phyloP scores from a whole-genome alignment of 1,139 yeast species.

The Meyerozyma guilliermondii region DNA sequence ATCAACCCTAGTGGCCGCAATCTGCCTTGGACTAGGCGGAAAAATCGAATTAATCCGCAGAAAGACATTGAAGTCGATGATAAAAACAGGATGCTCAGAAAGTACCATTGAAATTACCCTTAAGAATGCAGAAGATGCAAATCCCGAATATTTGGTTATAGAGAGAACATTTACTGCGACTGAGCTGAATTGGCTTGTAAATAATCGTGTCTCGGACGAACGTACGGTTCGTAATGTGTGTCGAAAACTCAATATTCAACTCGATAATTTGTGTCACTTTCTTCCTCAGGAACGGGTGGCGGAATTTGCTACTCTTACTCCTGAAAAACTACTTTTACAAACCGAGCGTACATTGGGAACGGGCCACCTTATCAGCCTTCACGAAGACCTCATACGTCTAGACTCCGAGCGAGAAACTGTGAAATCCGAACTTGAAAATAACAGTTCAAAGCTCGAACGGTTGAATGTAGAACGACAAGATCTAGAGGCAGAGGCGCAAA shows the following conservation, averaged over 20 bases:
- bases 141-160: conserved; percentile 24
- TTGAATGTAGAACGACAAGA: conserved; percentile 26
- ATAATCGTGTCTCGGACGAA: conserved; percentile 42
- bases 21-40: conserved; percentile 87
- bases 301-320: conserved; percentile 78
- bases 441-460: conserved; percentile 23
- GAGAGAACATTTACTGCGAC: conserved; percentile 32
- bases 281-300: conserved; percentile 95
- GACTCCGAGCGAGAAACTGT: conserved; percentile 37
- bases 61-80: conserved; percentile 66
- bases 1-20: conserved; percentile 88
- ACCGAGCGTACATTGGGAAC: conserved; percentile 80
- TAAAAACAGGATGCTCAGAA: conserved; percentile 61
- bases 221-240: conserved; percentile 43
- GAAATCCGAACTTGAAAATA: conserved; percentile 21
- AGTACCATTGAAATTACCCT: conserved; percentile 65
- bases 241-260: conserved; percentile 61
- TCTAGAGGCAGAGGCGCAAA: conserved; percentile 35
- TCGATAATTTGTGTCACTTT: conserved; percentile 90
- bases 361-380: conserved; percentile 51
- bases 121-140: conserved; percentile 34
- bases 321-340: conserved; percentile 68
- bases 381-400: conserved; percentile 49
- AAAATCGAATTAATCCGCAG: conserved; percentile 76
- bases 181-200: conserved; percentile 58